Conservation (phyloP, 371 early-diverging fungal genomes). For the Apophysomyces trapeziformis region DNA sequence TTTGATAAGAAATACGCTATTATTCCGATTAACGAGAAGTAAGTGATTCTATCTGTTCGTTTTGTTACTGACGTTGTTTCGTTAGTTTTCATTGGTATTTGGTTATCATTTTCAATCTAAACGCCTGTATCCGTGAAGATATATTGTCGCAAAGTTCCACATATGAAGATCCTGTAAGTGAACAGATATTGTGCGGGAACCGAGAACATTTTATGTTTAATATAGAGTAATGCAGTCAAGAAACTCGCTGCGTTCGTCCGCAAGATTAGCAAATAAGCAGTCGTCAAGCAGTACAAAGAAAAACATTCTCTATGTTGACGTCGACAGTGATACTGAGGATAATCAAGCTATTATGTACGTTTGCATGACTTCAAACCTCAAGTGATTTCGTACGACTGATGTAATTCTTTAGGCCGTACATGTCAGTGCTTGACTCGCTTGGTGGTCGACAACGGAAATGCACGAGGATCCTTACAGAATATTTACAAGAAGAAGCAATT, state of each 20-base stretch:
- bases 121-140: slow-evolving; percentile 12
- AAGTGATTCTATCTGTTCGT: slow-evolving; percentile 14
- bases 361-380: not conserved
- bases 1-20: slow-evolving; percentile 63
- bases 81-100: slow-evolving; percentile 70
- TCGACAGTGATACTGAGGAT: not conserved
- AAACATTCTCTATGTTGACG: not conserved
- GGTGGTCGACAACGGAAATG: slow-evolving; percentile 43
- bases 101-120: slow-evolving; percentile 65
- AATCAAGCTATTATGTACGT: not conserved
- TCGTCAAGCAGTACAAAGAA: not conserved
- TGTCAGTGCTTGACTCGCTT: slow-evolving; percentile 63
- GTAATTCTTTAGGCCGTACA: slow-evolving; percentile 26
- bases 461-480: slow-evolving; percentile 43
- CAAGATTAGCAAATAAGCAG: not conserved
- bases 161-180: not conserved
- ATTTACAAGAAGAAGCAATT: slow-evolving; percentile 40
- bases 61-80: not conserved
- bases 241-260: not conserved
- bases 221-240: not conserved
- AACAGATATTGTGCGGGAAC: not conserved
- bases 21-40: slow-evolving; percentile 73
- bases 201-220: not conserved
- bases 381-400: slow-evolving; percentile 1
- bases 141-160: not conserved